Evolutionary conservation across 805 yeast species (phyloP), one percentile per base, ranked within the genome.

Genomic region (Blastobotrys peoriensis): DNA sequence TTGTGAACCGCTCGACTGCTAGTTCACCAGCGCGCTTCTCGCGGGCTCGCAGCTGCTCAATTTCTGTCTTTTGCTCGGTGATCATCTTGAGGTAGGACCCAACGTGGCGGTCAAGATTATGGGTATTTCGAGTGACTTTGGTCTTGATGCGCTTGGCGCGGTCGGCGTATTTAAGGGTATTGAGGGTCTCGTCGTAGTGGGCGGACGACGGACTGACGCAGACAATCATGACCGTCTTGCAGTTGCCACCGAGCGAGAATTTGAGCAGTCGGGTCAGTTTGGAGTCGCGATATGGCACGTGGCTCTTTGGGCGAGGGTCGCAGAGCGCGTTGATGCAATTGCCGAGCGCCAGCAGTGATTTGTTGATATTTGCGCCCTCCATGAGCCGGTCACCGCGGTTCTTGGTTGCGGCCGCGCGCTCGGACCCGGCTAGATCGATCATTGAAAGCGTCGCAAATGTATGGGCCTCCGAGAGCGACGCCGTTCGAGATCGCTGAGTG

Each of bases 181-280:
- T 91, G 42, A 86, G 68, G 1, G 98, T 89, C 59, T 91, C 98
- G 58, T 91, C 98, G 61, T 87, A 88, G 62, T 91, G 97, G 36
- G 70, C 73, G 23, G 85, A 76, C 47, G 88, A 83, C 0, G 97
- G 97, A 3, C 94, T 82, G 2, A 91, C 76, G 64, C 98, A 91
- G 1, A 88, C 97, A 52, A 91, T 86, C 98, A 91, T 91, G 3
- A 87, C 89, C 0, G 98, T 91, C 60, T 85, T 83, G 64, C 98
- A 91, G 59, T 87, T 86, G 0, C 97, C 97, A 2, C 96, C 96
- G 10, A 91, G 67, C 0, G 96, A 88, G 59, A 86, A 87, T 60
- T 89, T 87, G 45, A 91, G 71, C 40, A 91, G 68, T 52, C 98
- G 67, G 0, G 98, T 91, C 43, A 91, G 69, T 57, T 89, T 89